Evolutionary conservation across 2,329 filamentous ascomycete genomes (phyloP).

Genomic region (Salinomyces thailandicus): DNA sequence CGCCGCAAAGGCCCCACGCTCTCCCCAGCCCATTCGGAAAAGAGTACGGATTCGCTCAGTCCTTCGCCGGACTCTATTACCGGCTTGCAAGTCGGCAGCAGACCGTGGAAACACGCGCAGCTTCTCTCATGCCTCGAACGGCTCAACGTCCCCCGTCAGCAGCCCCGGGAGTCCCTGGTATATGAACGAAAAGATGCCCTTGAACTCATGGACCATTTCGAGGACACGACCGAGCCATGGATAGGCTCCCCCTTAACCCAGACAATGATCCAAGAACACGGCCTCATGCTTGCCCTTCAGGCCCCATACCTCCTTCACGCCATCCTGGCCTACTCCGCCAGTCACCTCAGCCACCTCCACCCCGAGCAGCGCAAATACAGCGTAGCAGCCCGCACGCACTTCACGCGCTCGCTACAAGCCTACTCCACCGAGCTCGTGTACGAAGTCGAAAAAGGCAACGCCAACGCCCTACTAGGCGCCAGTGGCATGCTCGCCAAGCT

Average conservation of each 20-base stretch:
- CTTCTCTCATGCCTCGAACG: constrained; percentile 5
- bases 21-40: not conserved
- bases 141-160: constrained; percentile 2
- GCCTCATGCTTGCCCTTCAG: constrained; percentile 62
- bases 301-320: constrained; percentile 85
- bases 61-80: constrained; percentile 1
- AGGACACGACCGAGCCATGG: constrained; percentile 6
- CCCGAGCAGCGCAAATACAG: constrained; percentile 42
- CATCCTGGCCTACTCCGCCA: constrained; percentile 78
- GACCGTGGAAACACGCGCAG: constrained; percentile 3
- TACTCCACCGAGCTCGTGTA: constrained; percentile 8
- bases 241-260: constrained; percentile 9
- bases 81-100: not conserved
- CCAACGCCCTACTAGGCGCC: constrained; percentile 8
- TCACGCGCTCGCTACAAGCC: constrained; percentile 9
- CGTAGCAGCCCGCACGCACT: constrained; percentile 9
- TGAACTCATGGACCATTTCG: constrained; percentile 12
- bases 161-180: not conserved
- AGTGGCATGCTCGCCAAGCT: constrained; percentile 7
- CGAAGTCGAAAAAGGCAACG: constrained; percentile 7
- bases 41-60: not conserved
- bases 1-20: constrained; percentile 1
- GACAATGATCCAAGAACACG: constrained; percentile 8
- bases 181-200: constrained; percentile 7
- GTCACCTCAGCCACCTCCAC: constrained; percentile 77